A percentile compares a stretch with the other conserved stretches of the same genome.
Evolutionary conservation across 257 asterid genomes (phyloP).

Genomic region (Solanum peruvianum): DNA sequence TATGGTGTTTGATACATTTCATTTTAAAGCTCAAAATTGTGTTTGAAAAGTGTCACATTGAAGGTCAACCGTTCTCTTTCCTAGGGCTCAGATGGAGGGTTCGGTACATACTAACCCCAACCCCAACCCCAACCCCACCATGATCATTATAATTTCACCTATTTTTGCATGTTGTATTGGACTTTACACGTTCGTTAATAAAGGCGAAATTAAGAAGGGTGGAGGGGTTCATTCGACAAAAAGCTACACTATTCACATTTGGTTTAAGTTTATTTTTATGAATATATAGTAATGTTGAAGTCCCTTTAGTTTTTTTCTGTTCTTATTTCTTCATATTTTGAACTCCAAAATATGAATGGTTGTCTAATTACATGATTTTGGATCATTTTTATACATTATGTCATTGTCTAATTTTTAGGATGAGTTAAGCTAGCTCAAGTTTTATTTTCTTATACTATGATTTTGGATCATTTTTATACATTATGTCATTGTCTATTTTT

Average conservation of each 20-base stretch:
- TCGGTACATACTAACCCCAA: too few species aligned
- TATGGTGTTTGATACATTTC: background rate
- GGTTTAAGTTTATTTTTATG: background rate
- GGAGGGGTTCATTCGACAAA: background rate
- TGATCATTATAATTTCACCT: background rate
- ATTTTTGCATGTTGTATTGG: background rate
- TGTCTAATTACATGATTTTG: background rate
- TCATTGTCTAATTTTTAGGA: too few species aligned
- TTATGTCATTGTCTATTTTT: background rate
- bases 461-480: background rate
- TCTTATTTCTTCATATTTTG: background rate
- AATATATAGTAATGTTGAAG: background rate
- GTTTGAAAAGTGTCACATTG: background rate
- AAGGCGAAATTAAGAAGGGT: background rate
- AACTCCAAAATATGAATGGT: background rate
- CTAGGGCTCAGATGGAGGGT: too few species aligned
- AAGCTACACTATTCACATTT: too few species aligned
- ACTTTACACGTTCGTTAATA: background rate
- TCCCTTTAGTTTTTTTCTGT: background rate
- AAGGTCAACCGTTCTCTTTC: too few species aligned
- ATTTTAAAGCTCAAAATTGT: background rate
- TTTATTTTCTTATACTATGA: too few species aligned
- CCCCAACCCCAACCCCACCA: background rate
- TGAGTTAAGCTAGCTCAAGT: background rate
- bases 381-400: background rate